Evolutionary conservation across 176 grass and related monocot species (phyloP), one percentile per base, ranked within the genome.

Genomic region (Ampelocalamus luodianensis): DNA sequence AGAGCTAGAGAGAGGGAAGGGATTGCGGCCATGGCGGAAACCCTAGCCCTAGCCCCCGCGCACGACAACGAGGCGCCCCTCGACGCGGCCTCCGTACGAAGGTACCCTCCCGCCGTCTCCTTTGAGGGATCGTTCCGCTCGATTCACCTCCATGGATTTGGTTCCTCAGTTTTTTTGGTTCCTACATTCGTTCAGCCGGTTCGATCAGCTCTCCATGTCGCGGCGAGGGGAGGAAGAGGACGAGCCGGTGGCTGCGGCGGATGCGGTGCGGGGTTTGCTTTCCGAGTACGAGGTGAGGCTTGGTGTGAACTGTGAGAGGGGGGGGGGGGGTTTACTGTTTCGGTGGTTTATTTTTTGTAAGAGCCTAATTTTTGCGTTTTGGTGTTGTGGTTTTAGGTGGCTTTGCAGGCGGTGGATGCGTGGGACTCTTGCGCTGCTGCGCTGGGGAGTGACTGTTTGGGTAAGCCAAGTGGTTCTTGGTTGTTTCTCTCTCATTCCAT

Each of bases 1-100:
- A 85, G 65, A 65, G 60, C 37, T 20, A 23, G 44, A 45, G 2
- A 22, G 8, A 29, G 39, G 56, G 44, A 71, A 78, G n/a, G 12
- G 22, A 4, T 12, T 13, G n/a, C 32, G 36, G 67, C 70, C 24
- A 92, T 92, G 90, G 89, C 82, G n/a, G 95, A 90, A 88, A 91
- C 79, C 82, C 49, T 78, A 74, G 72, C 63, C 23, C 55, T 38
- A 74, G 72, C 63, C 32, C 51, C n/a, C 40, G 55, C 54, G 69
- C 9, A 68, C 6, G 85, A 59, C 14, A 17, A 24, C 17, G 92
- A 77, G 18, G 56, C 76, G 23, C 58, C 81, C 15, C 72, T 95
- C 45, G 71, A 93, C 39, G 80, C 85, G 75, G 83, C 80, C 10
- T 42, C 61, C 10, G 83, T 93, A 11, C 79, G 87, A n/a, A 95